These are phyloP conservation scores for Pichia rugopelliculosa DNA, from an alignment of 805 yeast genomes.

Conservation along the genomic window DNA sequence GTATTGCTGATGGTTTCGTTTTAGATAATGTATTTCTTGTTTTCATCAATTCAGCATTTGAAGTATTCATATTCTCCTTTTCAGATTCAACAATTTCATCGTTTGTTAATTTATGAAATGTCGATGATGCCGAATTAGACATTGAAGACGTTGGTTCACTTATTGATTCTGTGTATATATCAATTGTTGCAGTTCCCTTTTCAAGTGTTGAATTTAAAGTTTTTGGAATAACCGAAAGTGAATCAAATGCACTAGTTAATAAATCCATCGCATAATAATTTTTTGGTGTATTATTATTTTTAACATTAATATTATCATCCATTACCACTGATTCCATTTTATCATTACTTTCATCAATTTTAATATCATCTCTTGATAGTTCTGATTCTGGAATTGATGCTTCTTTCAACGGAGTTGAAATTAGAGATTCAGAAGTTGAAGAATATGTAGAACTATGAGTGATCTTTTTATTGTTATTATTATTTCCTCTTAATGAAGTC, in stretches of 20 bases:
- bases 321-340: not conserved
- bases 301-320: no score
- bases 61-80: not conserved
- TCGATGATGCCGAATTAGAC: not conserved
- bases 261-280: constrained; percentile 29
- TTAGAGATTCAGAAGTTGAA: constrained; percentile 13
- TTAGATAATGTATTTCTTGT: not conserved
- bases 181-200: constrained; percentile 15
- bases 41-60: not conserved
- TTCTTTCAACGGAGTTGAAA: constrained; percentile 26
- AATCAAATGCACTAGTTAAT: constrained; percentile 27
- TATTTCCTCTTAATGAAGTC: constrained; percentile 11
- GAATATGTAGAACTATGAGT: constrained; percentile 9
- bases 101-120: not conserved
- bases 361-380: constrained; percentile 9
- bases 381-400: not conserved
- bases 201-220: not conserved
- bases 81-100: constrained; percentile 4
- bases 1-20: not conserved
- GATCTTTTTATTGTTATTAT: not conserved
- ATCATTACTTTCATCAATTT: constrained; percentile 22
- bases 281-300: not conserved
- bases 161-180: not conserved
- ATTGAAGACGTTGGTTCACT: not conserved
- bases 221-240: not conserved